Evolutionary conservation across 2,329 filamentous ascomycete genomes (phyloP).

Genomic region (Exophiala aquamarina): DNA sequence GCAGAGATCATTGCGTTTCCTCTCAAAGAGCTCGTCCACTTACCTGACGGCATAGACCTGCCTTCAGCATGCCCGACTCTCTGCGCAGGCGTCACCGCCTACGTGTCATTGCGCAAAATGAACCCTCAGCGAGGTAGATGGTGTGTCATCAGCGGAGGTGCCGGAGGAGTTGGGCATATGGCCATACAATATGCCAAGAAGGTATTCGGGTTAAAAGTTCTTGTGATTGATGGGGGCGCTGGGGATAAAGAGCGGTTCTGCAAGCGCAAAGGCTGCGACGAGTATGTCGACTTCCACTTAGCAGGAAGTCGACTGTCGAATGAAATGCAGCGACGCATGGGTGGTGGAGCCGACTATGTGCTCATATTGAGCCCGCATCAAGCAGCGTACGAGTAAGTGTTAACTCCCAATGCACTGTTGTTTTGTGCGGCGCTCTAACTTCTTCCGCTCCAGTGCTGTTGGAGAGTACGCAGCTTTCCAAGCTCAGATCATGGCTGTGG

Average conservation of each 20-base stretch:
- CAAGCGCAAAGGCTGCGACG: slow-evolving; percentile 36
- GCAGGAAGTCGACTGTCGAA: neutral
- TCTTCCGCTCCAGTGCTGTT: slow-evolving; percentile 8
- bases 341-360: slow-evolving; percentile 9
- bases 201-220: slow-evolving; percentile 45
- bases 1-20: slow-evolving; percentile 10
- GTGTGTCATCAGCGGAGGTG: slow-evolving; percentile 37
- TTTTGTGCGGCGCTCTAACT: neutral
- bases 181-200: slow-evolving; percentile 41
- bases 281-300: slow-evolving; percentile 38
- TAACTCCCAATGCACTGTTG: neutral
- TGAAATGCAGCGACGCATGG: slow-evolving; percentile 1
- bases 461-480: slow-evolving; percentile 10
- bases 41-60: slow-evolving; percentile 37
- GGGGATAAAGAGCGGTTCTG: slow-evolving; percentile 33
- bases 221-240: slow-evolving; percentile 40
- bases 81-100: slow-evolving; percentile 47
- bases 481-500: slow-evolving; percentile 15
- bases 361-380: slow-evolving; percentile 14
- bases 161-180: slow-evolving; percentile 36
- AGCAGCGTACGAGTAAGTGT: slow-evolving; percentile 12
- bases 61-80: slow-evolving; percentile 42
- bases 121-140: slow-evolving; percentile 17
- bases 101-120: slow-evolving; percentile 36
- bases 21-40: slow-evolving; percentile 26